Evolutionary conservation across 495 filamentous ascomycete species (phyloP), one percentile per base, ranked within the genome.

Genomic region (Penicillium turbatum): DNA sequence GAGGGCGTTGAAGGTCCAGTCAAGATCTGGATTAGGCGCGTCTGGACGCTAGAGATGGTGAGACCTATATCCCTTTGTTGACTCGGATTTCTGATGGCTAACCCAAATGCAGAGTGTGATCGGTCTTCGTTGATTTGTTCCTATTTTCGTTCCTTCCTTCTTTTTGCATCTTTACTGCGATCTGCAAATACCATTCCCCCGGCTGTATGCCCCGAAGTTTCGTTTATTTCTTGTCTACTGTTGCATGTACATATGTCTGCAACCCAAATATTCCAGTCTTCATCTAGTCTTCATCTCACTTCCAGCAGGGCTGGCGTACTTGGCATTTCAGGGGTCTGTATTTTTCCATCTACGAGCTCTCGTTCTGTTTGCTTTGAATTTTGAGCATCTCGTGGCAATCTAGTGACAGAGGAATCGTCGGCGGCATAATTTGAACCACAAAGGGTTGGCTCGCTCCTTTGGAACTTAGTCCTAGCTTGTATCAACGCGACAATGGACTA

Each of bases 21-120:
- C 63, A 99, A 97, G 71, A 90, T 97, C 54, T 99, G 93, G 93
- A 96, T 97, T 62, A 80, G 93, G 54, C 78, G 93, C 62, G 93
- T 99, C 54, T 99, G 93, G 93, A 99, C 93, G 54, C 77, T 99
- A 51, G 93, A 99, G 81, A 99, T 99, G 93, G 86, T 88, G 71
- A 65, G 80, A 60, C 13, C 24, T 13, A 29, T 7, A 32, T 32
- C 39, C 39, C 49, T 27, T n/a, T 11, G 19, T 8, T 2, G 17
- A 30, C 19, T 39, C 39, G 17, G 26, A 31, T 2, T 8, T 41
- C 12, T 16, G 38, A 40, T 15, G 42, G 44, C 69, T 75, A 68
- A 74, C 54, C 26, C 9, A 26, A 57, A 54, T 17, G 51, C 56
- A 85, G 82, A 93, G 89, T 70, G 90, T 95, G 35, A 95, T 95